Evolutionary conservation across 257 asterid genomes (phyloP).

Genomic region (Mentha longifolia): DNA sequence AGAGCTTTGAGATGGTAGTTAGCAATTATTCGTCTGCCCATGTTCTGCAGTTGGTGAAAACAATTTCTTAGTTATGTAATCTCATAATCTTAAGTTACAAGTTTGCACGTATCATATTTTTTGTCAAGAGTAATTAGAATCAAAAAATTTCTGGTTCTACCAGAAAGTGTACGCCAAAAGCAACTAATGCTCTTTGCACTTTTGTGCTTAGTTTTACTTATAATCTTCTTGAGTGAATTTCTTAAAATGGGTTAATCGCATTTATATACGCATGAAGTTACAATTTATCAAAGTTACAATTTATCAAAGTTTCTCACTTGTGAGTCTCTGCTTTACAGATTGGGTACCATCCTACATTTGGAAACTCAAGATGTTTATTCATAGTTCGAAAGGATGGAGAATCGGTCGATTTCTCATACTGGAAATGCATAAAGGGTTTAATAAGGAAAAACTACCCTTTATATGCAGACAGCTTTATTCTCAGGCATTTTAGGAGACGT

Average conservation of each 20-base stretch:
- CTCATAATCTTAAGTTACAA: not conserved
- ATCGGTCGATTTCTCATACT: slow-evolving; percentile 85
- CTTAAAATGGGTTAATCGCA: not conserved
- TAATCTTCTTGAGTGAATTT: not conserved
- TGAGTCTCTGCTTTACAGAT: slow-evolving; percentile 51
- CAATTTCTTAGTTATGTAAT: not conserved
- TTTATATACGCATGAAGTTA: not conserved
- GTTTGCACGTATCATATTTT: not conserved
- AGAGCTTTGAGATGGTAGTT: not conserved
- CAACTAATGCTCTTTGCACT: slow-evolving; percentile 1
- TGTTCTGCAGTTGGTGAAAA: not conserved
- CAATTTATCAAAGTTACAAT: not conserved
- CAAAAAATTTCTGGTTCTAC: not conserved
- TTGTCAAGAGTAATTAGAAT: not conserved
- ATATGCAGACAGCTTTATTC: slow-evolving; percentile 87
- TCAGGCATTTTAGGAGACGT: slow-evolving; percentile 77
- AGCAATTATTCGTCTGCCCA: not conserved
- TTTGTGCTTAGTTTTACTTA: not conserved
- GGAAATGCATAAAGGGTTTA: slow-evolving; percentile 98
- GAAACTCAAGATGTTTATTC: slow-evolving; percentile 80
- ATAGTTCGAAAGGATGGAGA: slow-evolving; percentile 92
- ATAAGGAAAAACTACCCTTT: slow-evolving; percentile 88
- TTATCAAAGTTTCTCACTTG: slow-evolving; percentile 1
- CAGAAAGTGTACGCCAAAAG: not conserved
- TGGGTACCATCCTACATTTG: slow-evolving; percentile 93